Conservation (phyloP, 345 rosid genomes). For the Salix caprea region DNA sequence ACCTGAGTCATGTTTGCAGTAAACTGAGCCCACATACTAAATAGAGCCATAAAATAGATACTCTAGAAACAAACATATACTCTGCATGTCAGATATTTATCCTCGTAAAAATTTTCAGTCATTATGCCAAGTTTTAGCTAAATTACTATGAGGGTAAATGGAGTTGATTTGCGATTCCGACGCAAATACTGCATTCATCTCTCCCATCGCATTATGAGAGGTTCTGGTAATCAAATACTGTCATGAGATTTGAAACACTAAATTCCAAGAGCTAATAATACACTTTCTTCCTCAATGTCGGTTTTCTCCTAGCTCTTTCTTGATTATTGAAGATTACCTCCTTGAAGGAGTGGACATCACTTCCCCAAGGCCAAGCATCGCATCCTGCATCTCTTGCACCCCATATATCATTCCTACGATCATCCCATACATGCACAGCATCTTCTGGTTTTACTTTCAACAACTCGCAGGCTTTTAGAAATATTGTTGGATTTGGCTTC, state of each 20-base stretch:
- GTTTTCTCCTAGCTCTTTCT: neutral
- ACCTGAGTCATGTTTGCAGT: neutral
- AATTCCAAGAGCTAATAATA: neutral
- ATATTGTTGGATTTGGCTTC: conserved; percentile 2
- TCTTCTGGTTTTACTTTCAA: conserved; percentile 87
- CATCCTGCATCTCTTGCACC: conserved; percentile 99
- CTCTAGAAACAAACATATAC: neutral
- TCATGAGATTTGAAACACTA: neutral
- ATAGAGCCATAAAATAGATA: neutral
- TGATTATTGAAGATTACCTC: conserved; percentile 43
- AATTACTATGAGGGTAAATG: neutral
- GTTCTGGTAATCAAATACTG: neutral
- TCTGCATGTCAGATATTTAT: neutral
- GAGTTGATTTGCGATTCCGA: neutral
- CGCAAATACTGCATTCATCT: too few species aligned
- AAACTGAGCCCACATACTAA: neutral
- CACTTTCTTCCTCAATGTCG: neutral
- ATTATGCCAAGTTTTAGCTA: neutral
- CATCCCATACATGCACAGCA: conserved; percentile 95
- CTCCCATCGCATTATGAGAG: neutral
- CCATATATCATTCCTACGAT: conserved; percentile 97
- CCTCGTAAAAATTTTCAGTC: neutral
- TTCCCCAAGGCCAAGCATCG: conserved; percentile 99
- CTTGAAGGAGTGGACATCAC: conserved; percentile 78
- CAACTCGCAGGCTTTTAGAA: conserved; percentile 86